Evolutionary conservation across 768 basidiomycete genomes (phyloP), one percentile per base, ranked within the genome.

Genomic region (Suillus variegatus): DNA sequence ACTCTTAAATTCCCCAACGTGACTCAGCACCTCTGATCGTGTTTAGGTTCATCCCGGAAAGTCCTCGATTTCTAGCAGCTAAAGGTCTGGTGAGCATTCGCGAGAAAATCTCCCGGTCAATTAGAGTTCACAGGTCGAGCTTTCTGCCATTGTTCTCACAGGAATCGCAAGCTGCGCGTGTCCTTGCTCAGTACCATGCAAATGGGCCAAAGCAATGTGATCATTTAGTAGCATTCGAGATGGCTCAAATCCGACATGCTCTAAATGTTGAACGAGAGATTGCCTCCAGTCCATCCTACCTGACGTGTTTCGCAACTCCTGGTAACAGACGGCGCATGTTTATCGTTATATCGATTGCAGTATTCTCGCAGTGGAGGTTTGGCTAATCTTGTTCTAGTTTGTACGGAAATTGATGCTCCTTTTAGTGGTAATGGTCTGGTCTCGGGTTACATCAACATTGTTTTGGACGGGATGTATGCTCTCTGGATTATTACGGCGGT

Each of bases 361-460:
- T 90, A 28, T 92, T 90, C 74, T 88, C 88, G 0, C 92, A 93
- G 66, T 92, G 90, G 91, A 88, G 86, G 85, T 87, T 62, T 51
- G 79, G 62, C 3, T 32, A 28, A 32, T n/a, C 44, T 64, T 28
- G 22, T 35, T 35, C 5, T 68, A 20, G 40, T 51, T 49, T 32
- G 14, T 43, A 43, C n/a, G 18, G 57, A 25, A 25, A 46, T 22
- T 67, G 40, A 55, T 2, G 13, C 35, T 20, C 41, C 49, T 14
- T 36, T 41, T 63, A 87, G 87, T 60, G 88, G 88, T 1, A 90
- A 90, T 62, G 90, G 89, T 18, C 77, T 91, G 40, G 85, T 91
- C 2, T 88, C 88, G 1, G 91, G 89, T 74, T 93, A 92, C 72
- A 89, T 93, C 68, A 85, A 88, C 67, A 76, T 88, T 18, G 84